Conservation (phyloP, 768 basidiomycete species). For the Suillus discolor region DNA sequence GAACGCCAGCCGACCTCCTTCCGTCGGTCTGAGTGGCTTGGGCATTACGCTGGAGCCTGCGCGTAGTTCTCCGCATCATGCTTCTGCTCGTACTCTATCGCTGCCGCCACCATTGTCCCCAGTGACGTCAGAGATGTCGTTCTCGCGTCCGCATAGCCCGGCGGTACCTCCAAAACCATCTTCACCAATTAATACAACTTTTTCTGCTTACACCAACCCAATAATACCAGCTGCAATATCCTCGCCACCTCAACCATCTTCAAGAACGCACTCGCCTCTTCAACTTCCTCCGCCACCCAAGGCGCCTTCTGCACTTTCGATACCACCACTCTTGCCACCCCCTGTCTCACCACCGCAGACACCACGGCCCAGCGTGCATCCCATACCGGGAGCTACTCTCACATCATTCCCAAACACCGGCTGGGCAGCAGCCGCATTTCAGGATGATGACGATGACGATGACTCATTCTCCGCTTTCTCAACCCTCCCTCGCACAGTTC, state of each 20-base stretch:
- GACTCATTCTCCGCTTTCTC: constrained; percentile 58
- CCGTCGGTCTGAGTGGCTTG: constrained; percentile 7
- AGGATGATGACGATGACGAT: constrained; percentile 33
- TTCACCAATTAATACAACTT: constrained; percentile 8
- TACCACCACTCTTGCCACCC: constrained; percentile 31
- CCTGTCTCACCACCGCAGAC: constrained; percentile 34
- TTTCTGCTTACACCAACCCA: constrained; percentile 12
- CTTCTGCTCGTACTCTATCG: constrained; percentile 14
- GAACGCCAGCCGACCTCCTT: constrained; percentile 17
- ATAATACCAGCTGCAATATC: constrained; percentile 15
- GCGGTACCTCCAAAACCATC: constrained; percentile 10
- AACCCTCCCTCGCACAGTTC: constrained; percentile 29
- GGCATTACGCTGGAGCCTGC: constrained; percentile 4
- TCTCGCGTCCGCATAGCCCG: constrained; percentile 19
- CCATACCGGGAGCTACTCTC: constrained; percentile 14
- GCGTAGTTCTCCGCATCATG: constrained; percentile 5
- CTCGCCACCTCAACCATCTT: constrained; percentile 21
- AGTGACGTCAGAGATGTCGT: constrained; percentile 27
- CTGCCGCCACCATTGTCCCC: constrained; percentile 31
- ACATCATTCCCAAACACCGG: constrained; percentile 8
- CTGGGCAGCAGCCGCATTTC: constrained; percentile 4
- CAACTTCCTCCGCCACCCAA: constrained; percentile 27
- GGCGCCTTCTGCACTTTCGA: constrained; percentile 24
- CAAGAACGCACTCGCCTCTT: constrained; percentile 22
- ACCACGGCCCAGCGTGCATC: constrained; percentile 24